These are phyloP conservation scores for Prototheca wickerhamii DNA, from an alignment of 163 green algal species.

Conservation along the genomic window DNA sequence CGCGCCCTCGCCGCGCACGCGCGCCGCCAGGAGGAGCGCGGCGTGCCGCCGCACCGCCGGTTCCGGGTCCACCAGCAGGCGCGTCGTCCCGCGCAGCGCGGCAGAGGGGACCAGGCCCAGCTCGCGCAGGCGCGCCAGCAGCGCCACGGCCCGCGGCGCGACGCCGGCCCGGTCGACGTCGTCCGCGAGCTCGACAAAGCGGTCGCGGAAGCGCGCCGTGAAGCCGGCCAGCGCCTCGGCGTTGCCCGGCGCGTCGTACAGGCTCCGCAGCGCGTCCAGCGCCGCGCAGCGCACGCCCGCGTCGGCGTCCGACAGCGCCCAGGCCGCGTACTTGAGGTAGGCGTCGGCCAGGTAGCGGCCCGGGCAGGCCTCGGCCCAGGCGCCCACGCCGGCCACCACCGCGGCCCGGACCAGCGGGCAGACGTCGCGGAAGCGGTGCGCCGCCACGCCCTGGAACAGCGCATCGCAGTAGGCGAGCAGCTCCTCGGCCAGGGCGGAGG, in stretches of 20 bases:
- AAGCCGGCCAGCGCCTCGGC: conserved; percentile 63
- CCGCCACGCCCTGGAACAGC: conserved; percentile 53
- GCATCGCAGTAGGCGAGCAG: conserved; percentile 31
- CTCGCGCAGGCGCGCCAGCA: background rate
- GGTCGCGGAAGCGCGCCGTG: conserved; percentile 56
- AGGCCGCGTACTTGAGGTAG: conserved; percentile 95
- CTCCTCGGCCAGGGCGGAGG: conserved; percentile 13
- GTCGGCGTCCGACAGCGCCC: conserved; percentile 80
- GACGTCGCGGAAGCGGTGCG: conserved; percentile 61
- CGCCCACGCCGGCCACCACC: conserved; percentile 65
- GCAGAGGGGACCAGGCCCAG: background rate
- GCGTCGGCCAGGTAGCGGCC: conserved; percentile 64
- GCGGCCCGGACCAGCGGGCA: conserved; percentile 51
- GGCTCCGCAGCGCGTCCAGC: conserved; percentile 31
- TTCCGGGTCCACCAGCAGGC: background rate
- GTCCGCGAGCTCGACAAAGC: conserved; percentile 73
- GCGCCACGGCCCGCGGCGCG: background rate
- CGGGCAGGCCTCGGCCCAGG: conserved; percentile 63
- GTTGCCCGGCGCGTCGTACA: conserved; percentile 59
- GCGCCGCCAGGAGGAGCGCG: background rate
- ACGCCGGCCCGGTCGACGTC: conserved; percentile 34
- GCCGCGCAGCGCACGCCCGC: conserved; percentile 37
- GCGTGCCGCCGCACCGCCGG: background rate
- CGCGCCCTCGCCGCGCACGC: background rate
- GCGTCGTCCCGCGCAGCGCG: background rate